phyloP scores from a whole-genome alignment of 2,329 filamentous ascomycete genomes.

The Septoria petroselini region DNA sequence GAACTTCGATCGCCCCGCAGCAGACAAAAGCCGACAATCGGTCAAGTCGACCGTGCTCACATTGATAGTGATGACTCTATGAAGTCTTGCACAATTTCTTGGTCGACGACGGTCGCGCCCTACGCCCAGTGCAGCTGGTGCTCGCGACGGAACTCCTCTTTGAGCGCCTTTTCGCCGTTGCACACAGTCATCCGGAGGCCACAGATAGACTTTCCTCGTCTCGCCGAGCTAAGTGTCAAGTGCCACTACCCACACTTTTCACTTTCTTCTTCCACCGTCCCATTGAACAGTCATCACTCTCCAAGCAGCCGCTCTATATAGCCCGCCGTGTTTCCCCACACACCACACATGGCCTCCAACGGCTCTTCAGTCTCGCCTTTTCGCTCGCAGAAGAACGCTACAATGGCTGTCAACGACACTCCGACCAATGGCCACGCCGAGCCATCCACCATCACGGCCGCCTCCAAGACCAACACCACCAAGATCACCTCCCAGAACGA shows the following conservation, averaged over 20 bases:
- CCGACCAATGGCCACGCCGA: constrained; percentile 25
- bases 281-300: constrained; percentile 8
- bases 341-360: constrained; percentile 22
- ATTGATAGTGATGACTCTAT: too few relatives aligned
- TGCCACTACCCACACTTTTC: neutral
- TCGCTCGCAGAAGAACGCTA: constrained; percentile 20
- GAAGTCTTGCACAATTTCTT: neutral
- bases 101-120: constrained; percentile 1
- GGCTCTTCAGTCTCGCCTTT: constrained; percentile 20
- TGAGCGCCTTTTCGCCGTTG: neutral
- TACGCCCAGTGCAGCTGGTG: neutral
- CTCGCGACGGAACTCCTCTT: neutral
- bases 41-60: too few relatives aligned
- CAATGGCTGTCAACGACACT: constrained; percentile 17
- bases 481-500: constrained; percentile 21
- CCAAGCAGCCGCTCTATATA: too few relatives aligned
- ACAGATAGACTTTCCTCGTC: constrained; percentile 12
- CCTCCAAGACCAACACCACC: constrained; percentile 25
- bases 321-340: too few relatives aligned
- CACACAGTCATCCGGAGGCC: neutral
- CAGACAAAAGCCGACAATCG: too few relatives aligned
- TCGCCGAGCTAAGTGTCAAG: constrained; percentile 4
- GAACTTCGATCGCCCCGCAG: too few relatives aligned
- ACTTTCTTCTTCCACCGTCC: neutral
- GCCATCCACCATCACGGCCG: constrained; percentile 18